Conservation (phyloP, 768 basidiomycete genomes). For the Leucogyrophana mollusca region DNA sequence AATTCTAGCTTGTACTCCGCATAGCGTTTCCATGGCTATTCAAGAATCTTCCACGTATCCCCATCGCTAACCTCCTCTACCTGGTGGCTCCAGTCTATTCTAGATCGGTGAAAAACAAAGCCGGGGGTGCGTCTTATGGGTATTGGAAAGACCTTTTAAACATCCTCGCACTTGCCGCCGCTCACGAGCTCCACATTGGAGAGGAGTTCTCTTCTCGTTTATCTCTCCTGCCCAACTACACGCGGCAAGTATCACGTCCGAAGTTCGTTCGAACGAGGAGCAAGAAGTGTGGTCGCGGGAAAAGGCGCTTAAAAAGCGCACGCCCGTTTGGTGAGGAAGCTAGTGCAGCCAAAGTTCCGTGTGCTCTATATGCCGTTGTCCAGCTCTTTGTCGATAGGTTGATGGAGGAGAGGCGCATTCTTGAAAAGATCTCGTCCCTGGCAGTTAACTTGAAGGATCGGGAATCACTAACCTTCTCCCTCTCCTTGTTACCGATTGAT, state of each 20-base stretch:
- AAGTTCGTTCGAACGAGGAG: conserved; percentile 16
- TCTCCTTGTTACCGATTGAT: conserved; percentile 64
- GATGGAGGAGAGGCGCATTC: conserved; percentile 41
- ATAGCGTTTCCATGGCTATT: conserved; percentile 69
- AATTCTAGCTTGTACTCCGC: background rate
- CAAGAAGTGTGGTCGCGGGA: conserved; percentile 20
- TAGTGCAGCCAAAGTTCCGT: conserved; percentile 49
- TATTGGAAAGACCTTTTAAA: conserved; percentile 79
- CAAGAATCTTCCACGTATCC: conserved; percentile 65
- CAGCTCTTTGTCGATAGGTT: conserved; percentile 60
- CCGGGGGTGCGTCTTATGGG: conserved; percentile 43
- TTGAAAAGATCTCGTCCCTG: conserved; percentile 36
- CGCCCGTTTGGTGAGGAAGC: conserved; percentile 36
- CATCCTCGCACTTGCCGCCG: conserved; percentile 58
- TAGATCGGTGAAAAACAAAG: conserved; percentile 25
- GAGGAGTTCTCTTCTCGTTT: conserved; percentile 13
- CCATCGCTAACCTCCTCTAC: conserved; percentile 56
- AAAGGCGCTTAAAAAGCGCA: conserved; percentile 28
- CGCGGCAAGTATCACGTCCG: conserved; percentile 23
- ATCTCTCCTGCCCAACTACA: conserved; percentile 25
- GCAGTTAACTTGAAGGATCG: conserved; percentile 20
- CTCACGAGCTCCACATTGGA: conserved; percentile 53
- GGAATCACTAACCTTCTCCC: conserved; percentile 10
- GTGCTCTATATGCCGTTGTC: conserved; percentile 65
- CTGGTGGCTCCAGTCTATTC: conserved; percentile 53